Base-by-base conservation (phyloP, 495 filamentous ascomycete genomes). In the Trichocladium uniseriatum region DNA sequence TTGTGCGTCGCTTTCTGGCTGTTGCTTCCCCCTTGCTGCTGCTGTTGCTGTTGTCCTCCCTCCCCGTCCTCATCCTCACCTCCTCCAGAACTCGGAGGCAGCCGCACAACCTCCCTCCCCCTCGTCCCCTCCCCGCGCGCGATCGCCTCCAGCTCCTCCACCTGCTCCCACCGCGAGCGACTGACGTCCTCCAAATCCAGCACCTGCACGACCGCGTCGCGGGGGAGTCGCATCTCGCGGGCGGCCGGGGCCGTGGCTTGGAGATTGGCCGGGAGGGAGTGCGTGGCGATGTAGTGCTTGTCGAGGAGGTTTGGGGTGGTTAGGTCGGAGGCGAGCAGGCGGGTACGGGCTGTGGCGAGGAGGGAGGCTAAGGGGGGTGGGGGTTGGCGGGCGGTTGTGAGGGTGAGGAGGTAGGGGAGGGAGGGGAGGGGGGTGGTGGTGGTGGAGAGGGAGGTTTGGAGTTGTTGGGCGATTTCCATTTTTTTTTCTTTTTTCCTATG, bases 141-240 rank as follows among this genome's bases (percentile, higher is more conserved):
- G 8, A 80, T 69, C 38, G 84, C 80, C 64, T 98, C 92, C 20
- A 97, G 73, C 18, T 79, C 79, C 57, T 96, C 90, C 34, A 95
- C 78, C 57, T 94, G 86, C 56, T 84, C 81, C 84, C 89, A 90
- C 18, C 82, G 73, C 56, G 82, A 86, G 13, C 75, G 76, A 13
- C 80, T 76, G 35, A 97, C 72, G 58, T 95, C 89, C 57, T 90
- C 85, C 15, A 96, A 75, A 39, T 87, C 87, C 0, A 94, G 64
- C 0, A 96, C 79, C 62, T 98, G 92, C 6, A 92, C 82, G 0
- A 81, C 73, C 6, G 90, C 72, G 16, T 87, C 73, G 0, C 72
- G 73, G 0, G 65, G 32, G 0, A 94, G 66, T 0, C 63, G 65
- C 13, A 72, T 64, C 48, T 87, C 76, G 51, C 75, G 71, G 0